phyloP scores from a whole-genome alignment of 208 protist genomes.

The Phytomonas sp. region DNA sequence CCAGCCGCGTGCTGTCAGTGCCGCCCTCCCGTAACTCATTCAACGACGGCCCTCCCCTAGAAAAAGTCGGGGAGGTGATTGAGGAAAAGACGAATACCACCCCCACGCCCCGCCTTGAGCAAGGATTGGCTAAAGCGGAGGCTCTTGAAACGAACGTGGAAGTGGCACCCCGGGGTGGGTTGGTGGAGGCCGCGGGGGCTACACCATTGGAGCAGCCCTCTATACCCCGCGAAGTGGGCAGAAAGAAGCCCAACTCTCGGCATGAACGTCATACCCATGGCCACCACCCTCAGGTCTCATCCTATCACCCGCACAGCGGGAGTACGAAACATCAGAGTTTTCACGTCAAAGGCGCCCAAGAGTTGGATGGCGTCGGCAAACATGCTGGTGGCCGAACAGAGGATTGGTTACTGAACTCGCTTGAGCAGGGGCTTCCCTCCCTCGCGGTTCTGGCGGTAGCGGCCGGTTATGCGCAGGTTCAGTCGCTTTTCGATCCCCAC shows the following conservation, averaged over 20 bases:
- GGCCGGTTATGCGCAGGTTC: not conserved
- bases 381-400: not conserved
- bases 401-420: not conserved
- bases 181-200: not conserved
- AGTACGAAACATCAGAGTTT: not conserved
- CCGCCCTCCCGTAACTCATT: not conserved
- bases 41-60: not conserved
- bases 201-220: not conserved
- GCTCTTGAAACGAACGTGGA: too few species aligned
- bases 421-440: not conserved
- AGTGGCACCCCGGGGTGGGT: too few species aligned
- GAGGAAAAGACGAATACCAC: not conserved
- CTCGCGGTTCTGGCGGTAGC: not conserved
- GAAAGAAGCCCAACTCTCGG: not conserved
- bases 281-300: not conserved
- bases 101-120: not conserved
- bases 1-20: not conserved
- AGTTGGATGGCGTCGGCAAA: not conserved
- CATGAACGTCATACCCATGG: not conserved
- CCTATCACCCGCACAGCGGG: too few species aligned
- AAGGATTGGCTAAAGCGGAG: too few species aligned
- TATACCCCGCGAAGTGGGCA: not conserved
- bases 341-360: not conserved
- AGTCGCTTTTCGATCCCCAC: not conserved
- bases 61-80: not conserved